These are phyloP conservation scores for Ichthyophonus hoferi DNA, from an alignment of 208 protist species.

Conservation along the genomic window DNA sequence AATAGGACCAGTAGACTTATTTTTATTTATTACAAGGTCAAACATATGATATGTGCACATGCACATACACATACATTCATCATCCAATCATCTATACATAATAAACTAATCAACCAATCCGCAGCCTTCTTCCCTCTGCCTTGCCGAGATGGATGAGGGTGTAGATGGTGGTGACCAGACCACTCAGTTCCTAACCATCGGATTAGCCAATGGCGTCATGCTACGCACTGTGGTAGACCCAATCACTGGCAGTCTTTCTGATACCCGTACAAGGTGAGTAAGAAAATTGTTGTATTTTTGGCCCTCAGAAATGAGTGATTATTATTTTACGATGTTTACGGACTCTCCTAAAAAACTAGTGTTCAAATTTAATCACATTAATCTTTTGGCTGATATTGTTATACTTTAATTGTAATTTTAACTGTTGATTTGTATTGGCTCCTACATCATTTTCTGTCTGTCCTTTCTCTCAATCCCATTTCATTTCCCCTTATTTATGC, in stretches of 20 bases:
- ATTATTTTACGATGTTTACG: no score
- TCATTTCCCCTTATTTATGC: no score
- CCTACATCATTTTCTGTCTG: no score
- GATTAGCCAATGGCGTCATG: slow-evolving; percentile 75
- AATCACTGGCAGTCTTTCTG: slow-evolving; percentile 65
- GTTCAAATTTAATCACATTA: no score
- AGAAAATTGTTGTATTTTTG: not conserved
- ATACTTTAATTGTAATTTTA: no score
- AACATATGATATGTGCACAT: not conserved
- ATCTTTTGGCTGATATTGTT: no score
- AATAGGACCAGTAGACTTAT: no score
- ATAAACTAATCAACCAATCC: not conserved
- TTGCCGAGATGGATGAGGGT: slow-evolving; percentile 34
- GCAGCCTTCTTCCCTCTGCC: slow-evolving; percentile 47
- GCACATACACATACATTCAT: no score
- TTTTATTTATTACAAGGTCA: not conserved
- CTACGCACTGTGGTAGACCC: slow-evolving; percentile 66
- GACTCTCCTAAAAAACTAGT: no score
- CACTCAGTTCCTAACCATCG: slow-evolving; percentile 68
- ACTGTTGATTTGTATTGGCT: no score
- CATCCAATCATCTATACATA: not conserved
- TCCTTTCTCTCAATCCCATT: no score
- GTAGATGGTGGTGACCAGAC: not conserved
- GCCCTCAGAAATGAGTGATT: no score
- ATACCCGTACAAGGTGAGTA: slow-evolving; percentile 56